phyloP scores from a whole-genome alignment of 805 yeast genomes.

The Saccharomycopsis sp. region DNA sequence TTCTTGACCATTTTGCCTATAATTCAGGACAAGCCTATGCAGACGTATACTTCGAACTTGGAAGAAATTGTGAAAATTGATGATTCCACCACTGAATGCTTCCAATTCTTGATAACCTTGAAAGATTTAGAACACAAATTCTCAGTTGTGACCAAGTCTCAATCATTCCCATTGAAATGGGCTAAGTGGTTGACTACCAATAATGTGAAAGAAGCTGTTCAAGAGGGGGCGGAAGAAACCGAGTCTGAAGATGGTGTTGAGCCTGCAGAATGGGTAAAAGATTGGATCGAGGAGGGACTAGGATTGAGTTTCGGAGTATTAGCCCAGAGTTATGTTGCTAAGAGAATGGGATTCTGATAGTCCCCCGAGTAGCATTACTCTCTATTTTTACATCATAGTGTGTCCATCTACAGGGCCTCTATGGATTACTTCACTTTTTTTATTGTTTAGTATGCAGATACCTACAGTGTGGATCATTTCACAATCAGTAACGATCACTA shows the following conservation, averaged over 20 bases:
- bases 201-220: constrained; percentile 20
- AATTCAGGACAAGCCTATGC: constrained; percentile 23
- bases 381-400: too few species aligned
- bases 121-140: constrained; percentile 74
- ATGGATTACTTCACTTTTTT: too few species aligned
- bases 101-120: constrained; percentile 67
- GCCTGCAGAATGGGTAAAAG: constrained; percentile 75
- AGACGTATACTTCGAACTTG: constrained; percentile 21
- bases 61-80: constrained; percentile 30
- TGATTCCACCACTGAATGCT: constrained; percentile 39
- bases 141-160: constrained; percentile 68
- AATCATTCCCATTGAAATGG: constrained; percentile 87
- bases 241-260: constrained; percentile 51
- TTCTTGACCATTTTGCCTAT: constrained; percentile 66
- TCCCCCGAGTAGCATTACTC: too few species aligned
- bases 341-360: constrained; percentile 75
- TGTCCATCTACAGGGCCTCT: too few species aligned
- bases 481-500: too few species aligned
- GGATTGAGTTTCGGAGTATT: constrained; percentile 72
- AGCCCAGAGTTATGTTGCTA: constrained; percentile 85
- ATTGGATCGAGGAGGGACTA: constrained; percentile 74
- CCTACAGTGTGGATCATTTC: too few species aligned
- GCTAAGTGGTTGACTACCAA: constrained; percentile 76
- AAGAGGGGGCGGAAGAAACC: constrained; percentile 20
- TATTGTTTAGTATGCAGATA: too few species aligned